These are phyloP conservation scores for Lophiotrema nucula DNA, from an alignment of 495 filamentous ascomycete species.

Conservation along the genomic window DNA sequence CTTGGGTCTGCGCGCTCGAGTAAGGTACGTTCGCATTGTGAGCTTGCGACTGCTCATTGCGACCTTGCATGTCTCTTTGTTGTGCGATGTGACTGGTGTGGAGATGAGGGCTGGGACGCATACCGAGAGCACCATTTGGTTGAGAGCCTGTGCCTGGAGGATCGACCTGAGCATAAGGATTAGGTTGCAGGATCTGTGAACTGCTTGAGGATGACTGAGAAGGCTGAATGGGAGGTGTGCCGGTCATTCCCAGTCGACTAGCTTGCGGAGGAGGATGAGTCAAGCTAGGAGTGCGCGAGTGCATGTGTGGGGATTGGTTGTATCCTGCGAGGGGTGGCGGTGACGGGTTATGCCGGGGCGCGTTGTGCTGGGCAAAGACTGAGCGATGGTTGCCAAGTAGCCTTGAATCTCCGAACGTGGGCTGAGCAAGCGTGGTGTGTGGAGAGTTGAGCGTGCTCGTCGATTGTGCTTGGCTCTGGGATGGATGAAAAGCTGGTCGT, in stretches of 20 bases:
- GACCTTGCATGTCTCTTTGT: conserved; percentile 11
- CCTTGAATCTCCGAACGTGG: conserved; percentile 7
- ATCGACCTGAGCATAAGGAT: conserved; percentile 34
- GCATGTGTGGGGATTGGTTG: conserved; percentile 23
- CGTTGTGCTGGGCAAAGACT: conserved; percentile 23
- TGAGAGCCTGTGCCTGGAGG: conserved; percentile 16
- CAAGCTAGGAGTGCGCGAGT: conserved; percentile 25
- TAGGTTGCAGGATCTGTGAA: conserved; percentile 33
- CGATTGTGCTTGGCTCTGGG: conserved; percentile 18
- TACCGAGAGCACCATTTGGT: conserved; percentile 13
- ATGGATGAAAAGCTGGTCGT: conserved; percentile 17
- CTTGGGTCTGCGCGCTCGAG: conserved; percentile 15
- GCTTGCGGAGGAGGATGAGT: conserved; percentile 12
- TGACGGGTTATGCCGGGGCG: conserved; percentile 22
- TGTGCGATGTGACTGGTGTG: conserved; percentile 16
- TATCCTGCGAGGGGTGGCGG: conserved; percentile 19
- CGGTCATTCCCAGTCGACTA: conserved; percentile 4
- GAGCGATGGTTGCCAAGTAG: conserved; percentile 19
- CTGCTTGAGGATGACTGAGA: conserved; percentile 4
- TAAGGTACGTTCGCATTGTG: conserved; percentile 21
- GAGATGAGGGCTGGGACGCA: conserved; percentile 29
- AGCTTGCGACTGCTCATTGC: conserved; percentile 26
- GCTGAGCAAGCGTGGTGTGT: conserved; percentile 14
- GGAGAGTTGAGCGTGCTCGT: conserved; percentile 9
- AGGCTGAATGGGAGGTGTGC: background rate